Base-by-base conservation (phyloP, 75 land plant species). In the Larix kaempferi region DNA sequence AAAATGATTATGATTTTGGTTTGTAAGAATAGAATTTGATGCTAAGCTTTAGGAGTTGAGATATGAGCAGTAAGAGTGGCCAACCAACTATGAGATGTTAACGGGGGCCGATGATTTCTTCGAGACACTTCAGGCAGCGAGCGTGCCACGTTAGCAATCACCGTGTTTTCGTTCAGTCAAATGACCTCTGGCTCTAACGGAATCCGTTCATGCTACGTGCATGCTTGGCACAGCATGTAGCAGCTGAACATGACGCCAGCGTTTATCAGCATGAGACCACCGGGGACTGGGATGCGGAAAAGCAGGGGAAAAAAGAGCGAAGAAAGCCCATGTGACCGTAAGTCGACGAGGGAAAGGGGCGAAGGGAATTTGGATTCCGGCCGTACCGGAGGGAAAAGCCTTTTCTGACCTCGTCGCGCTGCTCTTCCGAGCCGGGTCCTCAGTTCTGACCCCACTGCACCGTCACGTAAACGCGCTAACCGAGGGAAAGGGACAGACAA, bases 401-500 rank as follows among this genome's bases (percentile, higher is more conserved):
- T 49, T 49, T 49, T 49, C 54, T 49, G 11, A 21, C 25, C 11
- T 8, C 23, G 11, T n/a, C 11, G 22, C 25, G 62, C 25, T 19
- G 11, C 22, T n/a, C 22, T n/a, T 19, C 22, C 66, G 13, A 10
- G 8, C 33, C 14, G 23, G 2, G 26, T 63, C 17, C 17, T 14
- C 4, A 3, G 17, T 25, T 12, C 37, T 64, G 37, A 29, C 13
- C 17, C 67, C 37, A 29, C 14, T 29, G 16, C 14, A 64, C 23
- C 72, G 49, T 41, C 21, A 39, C 49, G 41, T 67, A 37, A 67
- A 19, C 49, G 39, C 71, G 19, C 41, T 67, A 10, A 69, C 49
- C 72, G 52, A 69, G 72, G 52, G 72, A 41, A 69, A 69, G 25
- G 35, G 52, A 69, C 52, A 69, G 52, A 69, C 52, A 69, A 69